Conservation (phyloP, 179 eudicot species). For the Silene noctiflora region DNA sequence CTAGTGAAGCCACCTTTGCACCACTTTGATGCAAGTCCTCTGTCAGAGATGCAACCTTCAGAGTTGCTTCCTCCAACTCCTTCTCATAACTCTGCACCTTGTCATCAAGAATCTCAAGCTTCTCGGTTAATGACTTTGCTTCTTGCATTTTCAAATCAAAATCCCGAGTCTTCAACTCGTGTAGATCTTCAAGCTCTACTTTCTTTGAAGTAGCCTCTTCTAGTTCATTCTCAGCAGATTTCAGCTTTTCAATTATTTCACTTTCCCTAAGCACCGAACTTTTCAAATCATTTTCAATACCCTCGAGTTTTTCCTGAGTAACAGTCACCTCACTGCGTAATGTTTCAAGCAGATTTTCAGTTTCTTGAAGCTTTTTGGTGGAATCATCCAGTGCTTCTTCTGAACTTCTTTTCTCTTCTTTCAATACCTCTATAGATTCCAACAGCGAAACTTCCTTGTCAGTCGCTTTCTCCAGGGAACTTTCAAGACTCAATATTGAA, state of each 20-base stretch:
- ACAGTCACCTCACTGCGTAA: slow-evolving; percentile 30
- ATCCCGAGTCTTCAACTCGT: slow-evolving; percentile 48
- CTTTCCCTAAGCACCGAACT: slow-evolving; percentile 45
- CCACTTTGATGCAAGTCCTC: slow-evolving; percentile 47
- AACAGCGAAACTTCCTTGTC: slow-evolving; percentile 37
- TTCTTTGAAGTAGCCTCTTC: slow-evolving; percentile 55
- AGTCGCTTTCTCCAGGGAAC: slow-evolving; percentile 29
- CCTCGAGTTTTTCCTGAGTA: slow-evolving; percentile 36
- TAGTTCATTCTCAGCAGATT: slow-evolving; percentile 61
- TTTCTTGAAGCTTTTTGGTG: slow-evolving; percentile 33
- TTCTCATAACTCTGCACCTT: slow-evolving; percentile 37
- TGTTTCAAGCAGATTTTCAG: slow-evolving; percentile 38
- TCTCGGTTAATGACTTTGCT: slow-evolving; percentile 53
- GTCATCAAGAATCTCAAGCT: slow-evolving; percentile 50
- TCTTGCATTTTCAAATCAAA: slow-evolving; percentile 70
- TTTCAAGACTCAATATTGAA: slow-evolving; percentile 31
- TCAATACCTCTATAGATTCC: slow-evolving; percentile 32
- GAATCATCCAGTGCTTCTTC: slow-evolving; percentile 35
- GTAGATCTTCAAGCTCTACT: slow-evolving; percentile 57
- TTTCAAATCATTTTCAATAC: slow-evolving; percentile 37
- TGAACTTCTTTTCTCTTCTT: slow-evolving; percentile 34
- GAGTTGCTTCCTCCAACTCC: slow-evolving; percentile 28
- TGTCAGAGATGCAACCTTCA: slow-evolving; percentile 33
- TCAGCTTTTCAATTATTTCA: slow-evolving; percentile 65
- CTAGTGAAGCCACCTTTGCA: slow-evolving; percentile 34